Conservation (phyloP, 1,284 basidiomycete genomes). For the Moesziomyces antarcticus region DNA sequence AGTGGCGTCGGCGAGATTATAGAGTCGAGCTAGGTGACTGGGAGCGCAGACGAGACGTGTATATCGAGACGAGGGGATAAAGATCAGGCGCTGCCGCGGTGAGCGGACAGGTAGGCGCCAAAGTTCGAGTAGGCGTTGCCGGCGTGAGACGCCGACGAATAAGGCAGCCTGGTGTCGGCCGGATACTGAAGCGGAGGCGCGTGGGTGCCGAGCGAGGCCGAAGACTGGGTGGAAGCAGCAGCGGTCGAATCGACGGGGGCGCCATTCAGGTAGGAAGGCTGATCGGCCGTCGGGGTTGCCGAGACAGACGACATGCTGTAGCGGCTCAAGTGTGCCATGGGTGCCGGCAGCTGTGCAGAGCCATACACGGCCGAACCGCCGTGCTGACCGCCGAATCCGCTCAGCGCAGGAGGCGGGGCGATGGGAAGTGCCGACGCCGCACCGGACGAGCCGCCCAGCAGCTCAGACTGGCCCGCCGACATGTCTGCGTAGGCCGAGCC, state of each 20-base stretch:
- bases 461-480: conserved; percentile 3
- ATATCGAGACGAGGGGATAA: not conserved
- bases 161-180: conserved; percentile 14
- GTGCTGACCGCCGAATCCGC: conserved; percentile 18
- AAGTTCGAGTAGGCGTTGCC: conserved; percentile 21
- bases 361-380: conserved; percentile 8
- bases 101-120: conserved; percentile 54
- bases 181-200: conserved; percentile 21
- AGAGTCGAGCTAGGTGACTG: not conserved
- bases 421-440: conserved; percentile 19
- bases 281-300: conserved; percentile 4
- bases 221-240: conserved; percentile 4
- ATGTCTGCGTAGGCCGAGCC: conserved; percentile 14
- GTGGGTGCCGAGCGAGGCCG: conserved; percentile 7
- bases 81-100: conserved; percentile 47
- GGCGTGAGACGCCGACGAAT: conserved; percentile 6
- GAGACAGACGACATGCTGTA: conserved; percentile 48
- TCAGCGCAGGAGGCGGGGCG: conserved; percentile 19
- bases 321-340: conserved; percentile 28
- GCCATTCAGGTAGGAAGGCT: conserved; percentile 20
- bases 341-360: conserved; percentile 14
- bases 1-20: not conserved
- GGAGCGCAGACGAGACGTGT: not conserved
- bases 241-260: conserved; percentile 6
- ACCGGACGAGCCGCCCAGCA: conserved; percentile 6